A percentile compares a stretch with the other conserved stretches of the same genome.
phyloP scores from a whole-genome alignment of 345 rosid species.

The Sisymbrium altissimum region DNA sequence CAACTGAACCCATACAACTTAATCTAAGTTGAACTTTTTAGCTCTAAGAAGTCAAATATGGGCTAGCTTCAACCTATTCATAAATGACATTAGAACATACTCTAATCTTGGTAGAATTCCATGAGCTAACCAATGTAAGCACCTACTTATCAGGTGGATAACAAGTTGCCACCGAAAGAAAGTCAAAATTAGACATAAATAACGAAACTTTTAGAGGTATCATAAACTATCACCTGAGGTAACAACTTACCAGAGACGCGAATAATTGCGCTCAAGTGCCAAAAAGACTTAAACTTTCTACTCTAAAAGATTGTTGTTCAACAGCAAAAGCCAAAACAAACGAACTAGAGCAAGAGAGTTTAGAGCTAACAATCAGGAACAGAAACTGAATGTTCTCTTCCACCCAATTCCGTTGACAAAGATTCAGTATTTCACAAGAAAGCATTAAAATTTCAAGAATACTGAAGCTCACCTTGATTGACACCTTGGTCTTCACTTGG shows the following conservation, averaged over 20 bases:
- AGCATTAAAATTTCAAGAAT: not conserved
- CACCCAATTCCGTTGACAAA: not conserved
- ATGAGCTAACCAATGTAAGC: not conserved
- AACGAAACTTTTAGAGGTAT: not conserved
- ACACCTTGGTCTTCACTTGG: constrained; percentile 91
- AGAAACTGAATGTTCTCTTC: not conserved
- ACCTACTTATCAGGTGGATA: not conserved
- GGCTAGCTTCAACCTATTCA: not conserved
- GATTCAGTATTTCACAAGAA: not conserved
- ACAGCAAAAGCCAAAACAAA: not conserved
- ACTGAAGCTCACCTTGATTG: constrained; percentile 59
- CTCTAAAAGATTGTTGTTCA: not conserved
- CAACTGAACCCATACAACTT: not conserved
- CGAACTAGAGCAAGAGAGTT: not conserved
- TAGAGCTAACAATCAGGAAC: not conserved
- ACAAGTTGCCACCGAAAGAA: not conserved
- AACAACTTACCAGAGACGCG: not conserved
- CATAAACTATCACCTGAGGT: not conserved
- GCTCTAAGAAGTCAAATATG: not conserved
- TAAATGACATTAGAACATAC: not conserved
- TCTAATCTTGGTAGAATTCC: not conserved
- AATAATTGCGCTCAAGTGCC: not conserved
- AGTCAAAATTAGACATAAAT: too few species aligned
- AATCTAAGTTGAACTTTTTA: not conserved
- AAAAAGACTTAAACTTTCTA: not conserved